A percentile compares a stretch with the other conserved stretches of the same genome.
These are phyloP conservation scores for Alternaria triticina DNA, from an alignment of 2,329 filamentous ascomycete genomes.

Conservation along the genomic window DNA sequence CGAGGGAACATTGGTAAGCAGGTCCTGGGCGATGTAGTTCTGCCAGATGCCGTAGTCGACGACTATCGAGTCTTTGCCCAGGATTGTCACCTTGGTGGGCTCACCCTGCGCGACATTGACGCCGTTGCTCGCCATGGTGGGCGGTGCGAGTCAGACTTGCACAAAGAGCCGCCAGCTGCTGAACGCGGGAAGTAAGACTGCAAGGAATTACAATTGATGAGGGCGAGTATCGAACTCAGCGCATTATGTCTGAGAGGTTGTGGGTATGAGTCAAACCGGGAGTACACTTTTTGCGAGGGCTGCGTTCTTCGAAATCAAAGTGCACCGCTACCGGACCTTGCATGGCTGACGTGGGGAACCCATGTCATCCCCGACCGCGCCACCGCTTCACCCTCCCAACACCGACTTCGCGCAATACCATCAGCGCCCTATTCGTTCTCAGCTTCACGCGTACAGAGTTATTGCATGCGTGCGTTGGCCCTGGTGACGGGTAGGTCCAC, in stretches of 20 bases:
- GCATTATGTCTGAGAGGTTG: conserved; percentile 1
- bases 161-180: conserved; percentile 7
- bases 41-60: conserved; percentile 92
- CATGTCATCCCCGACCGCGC: conserved; percentile 4
- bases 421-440: background rate
- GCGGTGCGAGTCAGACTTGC: conserved; percentile 19
- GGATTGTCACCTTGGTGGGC: conserved; percentile 74
- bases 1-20: conserved; percentile 76
- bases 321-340: conserved; percentile 23
- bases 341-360: conserved; percentile 12
- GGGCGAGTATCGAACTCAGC: background rate
- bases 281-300: conserved; percentile 5
- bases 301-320: conserved; percentile 10
- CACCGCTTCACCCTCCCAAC: background rate
- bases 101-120: conserved; percentile 31
- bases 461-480: fast-evolving
- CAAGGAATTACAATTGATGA: conserved; percentile 5
- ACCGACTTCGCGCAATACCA: background rate
- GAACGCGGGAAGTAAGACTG: background rate
- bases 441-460: background rate
- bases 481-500: background rate
- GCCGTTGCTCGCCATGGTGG: conserved; percentile 41
- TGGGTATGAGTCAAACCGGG: conserved; percentile 6
- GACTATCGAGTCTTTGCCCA: conserved; percentile 88
- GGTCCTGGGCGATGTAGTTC: conserved; percentile 78